Conservation (phyloP, 345 rosid genomes). For the Salix dunnii region DNA sequence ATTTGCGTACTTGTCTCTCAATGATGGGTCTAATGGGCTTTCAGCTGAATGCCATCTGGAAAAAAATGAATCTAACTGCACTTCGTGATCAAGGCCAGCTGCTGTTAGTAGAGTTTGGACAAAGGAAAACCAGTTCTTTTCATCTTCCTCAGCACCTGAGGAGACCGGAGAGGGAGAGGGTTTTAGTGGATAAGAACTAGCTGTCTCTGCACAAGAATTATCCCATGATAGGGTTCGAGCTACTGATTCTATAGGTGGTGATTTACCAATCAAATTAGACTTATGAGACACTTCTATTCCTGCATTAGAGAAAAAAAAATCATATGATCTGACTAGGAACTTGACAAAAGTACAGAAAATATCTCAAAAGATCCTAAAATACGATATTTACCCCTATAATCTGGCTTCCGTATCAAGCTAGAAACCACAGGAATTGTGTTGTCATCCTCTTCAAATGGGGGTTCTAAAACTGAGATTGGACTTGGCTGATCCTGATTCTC, state of each 20-base stretch:
- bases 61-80: conserved; percentile 33
- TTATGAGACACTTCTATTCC: conserved; percentile 46
- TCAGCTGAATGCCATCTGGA: conserved; percentile 66
- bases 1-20: conserved; percentile 52
- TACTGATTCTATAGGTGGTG: conserved; percentile 66
- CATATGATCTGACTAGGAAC: not conserved
- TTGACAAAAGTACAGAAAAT: not conserved
- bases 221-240: conserved; percentile 61
- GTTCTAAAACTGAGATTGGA: conserved; percentile 83
- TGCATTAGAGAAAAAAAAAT: conserved; percentile 17
- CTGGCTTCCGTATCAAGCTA: conserved; percentile 33
- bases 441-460: conserved; percentile 66
- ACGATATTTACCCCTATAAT: conserved; percentile 36
- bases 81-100: conserved; percentile 48
- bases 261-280: conserved; percentile 74
- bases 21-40: conserved; percentile 69
- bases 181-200: conserved; percentile 36
- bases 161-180: conserved; percentile 28
- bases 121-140: conserved; percentile 56
- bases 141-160: conserved; percentile 43
- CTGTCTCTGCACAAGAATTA: conserved; percentile 38
- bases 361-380: not conserved
- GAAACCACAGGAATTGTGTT: conserved; percentile 36
- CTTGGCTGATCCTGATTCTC: conserved; percentile 94
- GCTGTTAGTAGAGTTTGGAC: conserved; percentile 49